Base-by-base conservation (phyloP, 306 rosid genomes). In the Crotalaria pallida region DNA sequence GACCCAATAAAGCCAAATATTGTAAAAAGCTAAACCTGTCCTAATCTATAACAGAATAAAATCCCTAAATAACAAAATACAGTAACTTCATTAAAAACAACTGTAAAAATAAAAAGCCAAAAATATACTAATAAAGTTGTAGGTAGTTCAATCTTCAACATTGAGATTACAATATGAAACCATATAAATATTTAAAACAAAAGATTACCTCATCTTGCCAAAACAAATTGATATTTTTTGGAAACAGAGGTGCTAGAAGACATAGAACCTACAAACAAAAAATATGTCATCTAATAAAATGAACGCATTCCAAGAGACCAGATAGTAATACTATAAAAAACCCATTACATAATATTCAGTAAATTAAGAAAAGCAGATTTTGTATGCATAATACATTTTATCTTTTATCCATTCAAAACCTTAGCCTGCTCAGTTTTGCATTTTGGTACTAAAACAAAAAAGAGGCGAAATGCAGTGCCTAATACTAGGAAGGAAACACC, bases 131-230 rank as follows among this genome's bases (percentile, higher is more conserved):
- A 38, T 10, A 38, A 38, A 38, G n/a, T n/a, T n/a, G n/a, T 10
- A 38, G 10, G 12, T 38, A 38, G 44, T 10, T 38, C 44, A 38
- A 10, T 38, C 44, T 38, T 9, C 12, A 10, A 9, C 12, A 38
- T 38, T 38, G 13, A 60, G 19, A 57, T 58, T 57, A 22, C 43
- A 73, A 51, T 53, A 50, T 11, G 55, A 58, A 13, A 58, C 36
- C 15, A 80, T 61, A 18, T 51, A 43, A 63, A 48, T 33, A 33
- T 59, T 57, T 18, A 52, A 49, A 43, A 57, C 50, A 65, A 50
- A 74, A 23, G 53, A 61, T 85, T 90, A 93, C 98, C 98, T 90
- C 98, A 62, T 93, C 98, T 76, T 90, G 97, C 98, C 97, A 93
- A 80, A 83, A 87, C 84, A 85, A 79, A 72, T 75, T 84, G 69